phyloP scores from a whole-genome alignment of 805 yeast species.

The Teunomyces funiuensis region DNA sequence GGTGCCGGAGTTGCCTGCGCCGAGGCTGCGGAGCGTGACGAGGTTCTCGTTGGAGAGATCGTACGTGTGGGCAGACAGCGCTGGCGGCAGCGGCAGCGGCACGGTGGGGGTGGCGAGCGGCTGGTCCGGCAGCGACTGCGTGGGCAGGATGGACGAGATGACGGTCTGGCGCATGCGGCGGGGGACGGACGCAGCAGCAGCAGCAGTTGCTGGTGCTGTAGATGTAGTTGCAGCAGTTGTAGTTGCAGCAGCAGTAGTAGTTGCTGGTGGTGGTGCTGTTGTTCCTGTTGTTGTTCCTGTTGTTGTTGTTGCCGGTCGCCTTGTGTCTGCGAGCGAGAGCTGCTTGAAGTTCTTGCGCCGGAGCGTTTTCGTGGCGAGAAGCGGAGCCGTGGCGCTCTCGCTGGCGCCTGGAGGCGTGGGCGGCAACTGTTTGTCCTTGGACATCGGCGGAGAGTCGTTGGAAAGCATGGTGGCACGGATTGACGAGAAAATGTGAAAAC shows the following conservation, averaged over 20 bases:
- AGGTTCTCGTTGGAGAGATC: constrained; percentile 56
- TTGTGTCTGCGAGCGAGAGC: constrained; percentile 23
- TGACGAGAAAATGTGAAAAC: constrained; percentile 3
- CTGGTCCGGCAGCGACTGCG: constrained; percentile 27
- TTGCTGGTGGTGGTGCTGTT: not conserved
- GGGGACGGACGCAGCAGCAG: not conserved
- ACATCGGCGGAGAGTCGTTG: constrained; percentile 20
- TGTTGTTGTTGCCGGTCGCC: not conserved
- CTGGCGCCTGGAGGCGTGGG: constrained; percentile 30
- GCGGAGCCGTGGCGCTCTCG: constrained; percentile 16
- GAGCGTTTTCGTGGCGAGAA: constrained; percentile 35
- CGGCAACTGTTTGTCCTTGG: constrained; percentile 37
- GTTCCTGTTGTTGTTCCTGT: not conserved
- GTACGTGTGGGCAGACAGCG: constrained; percentile 19
- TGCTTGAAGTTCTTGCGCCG: constrained; percentile 42
- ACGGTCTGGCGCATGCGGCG: constrained; percentile 40
- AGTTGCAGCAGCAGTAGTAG: not conserved
- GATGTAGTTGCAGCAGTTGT: constrained; percentile 20
- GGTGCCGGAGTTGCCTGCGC: constrained; percentile 93
- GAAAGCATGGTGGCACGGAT: constrained; percentile 19
- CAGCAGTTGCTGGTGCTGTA: not conserved
- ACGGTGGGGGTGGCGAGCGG: constrained; percentile 15
- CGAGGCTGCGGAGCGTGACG: constrained; percentile 72
- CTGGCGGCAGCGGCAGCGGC: constrained; percentile 23
- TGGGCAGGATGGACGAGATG: constrained; percentile 43